phyloP scores from a whole-genome alignment of 78 protist species.

The Dictyostelium firmibasis region DNA sequence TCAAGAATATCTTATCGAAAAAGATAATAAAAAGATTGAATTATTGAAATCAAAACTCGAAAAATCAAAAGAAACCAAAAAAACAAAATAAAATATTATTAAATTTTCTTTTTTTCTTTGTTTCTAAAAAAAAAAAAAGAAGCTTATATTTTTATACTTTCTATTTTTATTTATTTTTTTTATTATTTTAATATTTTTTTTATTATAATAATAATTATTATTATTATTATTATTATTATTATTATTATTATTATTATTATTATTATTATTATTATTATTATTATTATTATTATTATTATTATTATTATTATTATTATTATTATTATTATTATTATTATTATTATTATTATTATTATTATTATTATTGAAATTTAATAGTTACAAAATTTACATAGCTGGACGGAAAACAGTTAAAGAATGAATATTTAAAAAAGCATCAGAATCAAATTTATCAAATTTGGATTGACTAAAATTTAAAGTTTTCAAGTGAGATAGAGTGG shows the following conservation, averaged over 20 bases:
- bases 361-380: not conserved
- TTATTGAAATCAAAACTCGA: not conserved
- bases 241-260: no score
- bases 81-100: not conserved
- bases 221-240: no score
- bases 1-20: conserved; percentile 68
- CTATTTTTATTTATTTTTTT: not conserved
- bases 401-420: conserved; percentile 28
- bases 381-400: conserved; percentile 11
- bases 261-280: no score
- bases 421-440: not conserved
- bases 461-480: conserved; percentile 44
- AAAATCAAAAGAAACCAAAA: conserved; percentile 2
- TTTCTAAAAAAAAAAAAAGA: not conserved
- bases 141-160: no score
- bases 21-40: conserved; percentile 75
- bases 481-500: not conserved
- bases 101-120: no score
- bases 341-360: no score
- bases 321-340: no score
- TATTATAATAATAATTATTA: no score
- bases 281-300: no score
- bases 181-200: no score
- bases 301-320: no score
- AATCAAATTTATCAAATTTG: conserved; percentile 59